Percentiles rank a stretch among this genome's conserved stretches.
Evolutionary conservation across 768 basidiomycete species (phyloP).

Genomic region (Infundibulicybe gibba): DNA sequence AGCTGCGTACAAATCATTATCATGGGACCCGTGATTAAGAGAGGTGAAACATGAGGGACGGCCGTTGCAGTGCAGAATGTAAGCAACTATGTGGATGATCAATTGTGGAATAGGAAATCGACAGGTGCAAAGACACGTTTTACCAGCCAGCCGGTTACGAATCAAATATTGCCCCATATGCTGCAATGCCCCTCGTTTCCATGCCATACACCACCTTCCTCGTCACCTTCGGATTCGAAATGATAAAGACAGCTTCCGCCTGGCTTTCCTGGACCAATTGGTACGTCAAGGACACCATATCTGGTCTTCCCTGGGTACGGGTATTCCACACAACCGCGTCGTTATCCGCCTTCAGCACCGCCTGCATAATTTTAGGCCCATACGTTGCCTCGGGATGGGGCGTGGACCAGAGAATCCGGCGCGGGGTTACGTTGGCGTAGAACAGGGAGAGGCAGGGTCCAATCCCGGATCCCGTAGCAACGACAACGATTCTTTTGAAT

Average conservation of each 20-base stretch:
- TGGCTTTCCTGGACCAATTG: conserved; percentile 31
- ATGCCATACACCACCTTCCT: conserved; percentile 35
- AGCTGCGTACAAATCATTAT: no score
- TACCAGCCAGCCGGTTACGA: no score
- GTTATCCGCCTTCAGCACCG: conserved; percentile 33
- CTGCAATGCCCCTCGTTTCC: conserved; percentile 35
- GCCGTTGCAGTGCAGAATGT: no score
- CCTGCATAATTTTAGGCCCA: conserved; percentile 33
- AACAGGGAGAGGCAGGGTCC: conserved; percentile 39
- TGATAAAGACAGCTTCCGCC: conserved; percentile 38
- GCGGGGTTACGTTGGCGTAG: conserved; percentile 29
- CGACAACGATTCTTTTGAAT: conserved; percentile 48
- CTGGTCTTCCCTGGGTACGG: conserved; percentile 24
- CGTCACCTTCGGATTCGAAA: conserved; percentile 37
- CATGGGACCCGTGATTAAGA: no score
- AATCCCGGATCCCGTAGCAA: conserved; percentile 53
- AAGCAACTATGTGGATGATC: no score
- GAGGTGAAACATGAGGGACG: no score
- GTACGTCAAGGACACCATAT: conserved; percentile 35
- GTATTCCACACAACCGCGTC: conserved; percentile 36
- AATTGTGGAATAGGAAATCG: no score
- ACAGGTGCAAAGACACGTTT: no score
- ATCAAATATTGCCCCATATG: conserved; percentile 33
- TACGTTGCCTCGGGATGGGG: conserved; percentile 36
- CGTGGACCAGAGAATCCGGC: conserved; percentile 38